Conservation (phyloP, 257 asterid genomes). For the Avicennia marina region DNA sequence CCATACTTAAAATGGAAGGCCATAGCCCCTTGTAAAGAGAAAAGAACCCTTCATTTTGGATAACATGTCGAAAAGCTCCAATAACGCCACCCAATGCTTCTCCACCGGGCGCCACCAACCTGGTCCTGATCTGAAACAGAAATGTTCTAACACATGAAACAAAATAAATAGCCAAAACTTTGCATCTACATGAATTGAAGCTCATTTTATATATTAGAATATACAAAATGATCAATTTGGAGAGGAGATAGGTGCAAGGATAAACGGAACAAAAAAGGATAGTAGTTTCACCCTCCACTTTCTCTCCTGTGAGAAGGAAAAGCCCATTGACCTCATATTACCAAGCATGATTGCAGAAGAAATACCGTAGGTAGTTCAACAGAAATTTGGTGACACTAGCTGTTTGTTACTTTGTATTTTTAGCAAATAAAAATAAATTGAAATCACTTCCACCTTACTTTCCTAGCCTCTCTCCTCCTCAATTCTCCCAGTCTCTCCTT, state of each 20-base stretch:
- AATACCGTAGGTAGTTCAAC: neutral
- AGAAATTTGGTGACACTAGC: neutral
- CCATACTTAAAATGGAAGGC: conserved; percentile 60
- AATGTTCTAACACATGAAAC: conserved; percentile 6
- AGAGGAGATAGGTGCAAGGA: neutral
- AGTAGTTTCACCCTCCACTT: neutral
- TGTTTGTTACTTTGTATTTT: neutral
- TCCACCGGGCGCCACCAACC: conserved; percentile 95
- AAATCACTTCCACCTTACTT: neutral
- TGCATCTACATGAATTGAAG: neutral
- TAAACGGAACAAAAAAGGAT: neutral
- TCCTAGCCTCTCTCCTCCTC: conserved; percentile 8
- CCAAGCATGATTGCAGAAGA: neutral
- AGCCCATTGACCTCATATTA: conserved; percentile 6
- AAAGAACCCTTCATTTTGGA: conserved; percentile 47
- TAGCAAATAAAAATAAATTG: too few species aligned
- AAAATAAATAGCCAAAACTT: neutral
- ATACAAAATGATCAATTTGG: neutral
- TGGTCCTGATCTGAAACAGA: conserved; percentile 77
- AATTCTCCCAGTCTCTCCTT: conserved; percentile 7
- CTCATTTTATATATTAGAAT: neutral
- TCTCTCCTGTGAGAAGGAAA: conserved; percentile 5
- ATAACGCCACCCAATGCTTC: conserved; percentile 87
- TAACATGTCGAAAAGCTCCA: conserved; percentile 78
- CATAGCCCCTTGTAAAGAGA: conserved; percentile 57